Conservation (phyloP, 2,329 filamentous ascomycete genomes). For the Arthrobotrys conoides region DNA sequence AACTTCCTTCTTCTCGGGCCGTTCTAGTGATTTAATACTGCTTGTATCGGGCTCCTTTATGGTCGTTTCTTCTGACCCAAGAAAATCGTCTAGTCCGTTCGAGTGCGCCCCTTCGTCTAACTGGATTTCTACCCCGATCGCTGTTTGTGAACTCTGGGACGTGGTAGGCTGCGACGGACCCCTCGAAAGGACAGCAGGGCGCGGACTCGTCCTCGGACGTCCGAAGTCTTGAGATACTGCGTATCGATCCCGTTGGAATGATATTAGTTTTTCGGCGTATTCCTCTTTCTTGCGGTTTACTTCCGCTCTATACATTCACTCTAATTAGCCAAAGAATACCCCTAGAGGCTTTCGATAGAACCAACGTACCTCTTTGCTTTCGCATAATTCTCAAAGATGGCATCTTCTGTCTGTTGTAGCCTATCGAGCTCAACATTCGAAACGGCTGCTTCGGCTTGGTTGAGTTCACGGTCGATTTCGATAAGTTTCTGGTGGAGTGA, state of each 20-base stretch:
- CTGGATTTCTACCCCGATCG: constrained; percentile 18
- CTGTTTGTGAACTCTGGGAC: constrained; percentile 12
- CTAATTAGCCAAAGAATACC: not conserved
- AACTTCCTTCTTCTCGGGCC: not conserved
- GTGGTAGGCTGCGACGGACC: not conserved
- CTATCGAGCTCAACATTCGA: constrained; percentile 37
- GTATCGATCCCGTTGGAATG: constrained; percentile 50
- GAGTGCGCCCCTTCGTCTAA: constrained; percentile 17
- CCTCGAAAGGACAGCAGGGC: not conserved
- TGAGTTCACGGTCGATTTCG: constrained; percentile 55
- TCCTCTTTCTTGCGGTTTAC: constrained; percentile 42
- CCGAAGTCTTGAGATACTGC: constrained; percentile 41
- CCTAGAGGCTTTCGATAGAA: no score
- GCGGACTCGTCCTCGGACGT: not conserved
- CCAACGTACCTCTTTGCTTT: constrained; percentile 36
- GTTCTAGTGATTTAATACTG: not conserved
- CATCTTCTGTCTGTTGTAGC: constrained; percentile 45
- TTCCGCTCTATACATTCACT: constrained; percentile 23
- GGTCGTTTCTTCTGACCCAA: constrained; percentile 24
- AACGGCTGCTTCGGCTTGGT: constrained; percentile 31
- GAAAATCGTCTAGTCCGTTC: constrained; percentile 40
- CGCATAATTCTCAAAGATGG: constrained; percentile 42
- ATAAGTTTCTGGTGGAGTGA: constrained; percentile 50
- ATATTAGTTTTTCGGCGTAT: constrained; percentile 47
- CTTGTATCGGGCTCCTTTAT: not conserved